phyloP scores from a whole-genome alignment of 177 flowering plant species.

The Vitis hybrid region DNA sequence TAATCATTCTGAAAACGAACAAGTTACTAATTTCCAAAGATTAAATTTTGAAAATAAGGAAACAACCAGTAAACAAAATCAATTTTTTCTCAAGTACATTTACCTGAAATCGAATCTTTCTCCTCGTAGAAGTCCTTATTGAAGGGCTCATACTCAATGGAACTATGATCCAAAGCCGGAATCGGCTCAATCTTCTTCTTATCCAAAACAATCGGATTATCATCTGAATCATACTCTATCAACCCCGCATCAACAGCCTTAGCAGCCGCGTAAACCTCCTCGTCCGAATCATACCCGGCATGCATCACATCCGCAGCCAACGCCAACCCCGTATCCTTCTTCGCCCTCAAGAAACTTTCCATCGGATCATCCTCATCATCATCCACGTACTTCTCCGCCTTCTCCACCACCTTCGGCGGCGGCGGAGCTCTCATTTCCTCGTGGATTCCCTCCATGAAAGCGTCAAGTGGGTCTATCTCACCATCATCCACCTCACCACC shows the following conservation, averaged over 20 bases:
- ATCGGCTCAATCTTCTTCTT: slow-evolving; percentile 94
- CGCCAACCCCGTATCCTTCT: slow-evolving; percentile 89
- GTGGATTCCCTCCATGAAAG: slow-evolving; percentile 93
- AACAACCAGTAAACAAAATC: neutral
- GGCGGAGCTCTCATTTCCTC: slow-evolving; percentile 81
- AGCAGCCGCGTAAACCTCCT: slow-evolving; percentile 98
- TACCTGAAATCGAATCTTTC: slow-evolving; percentile 78
- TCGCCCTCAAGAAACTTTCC: slow-evolving; percentile 86
- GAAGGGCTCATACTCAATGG: slow-evolving; percentile 79
- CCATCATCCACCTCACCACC: slow-evolving; percentile 35
- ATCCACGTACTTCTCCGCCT: slow-evolving; percentile 59
- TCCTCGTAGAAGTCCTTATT: slow-evolving; percentile 95
- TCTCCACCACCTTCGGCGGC: slow-evolving; percentile 54
- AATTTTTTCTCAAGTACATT: neutral
- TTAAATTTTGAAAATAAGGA: neutral
- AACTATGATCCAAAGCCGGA: slow-evolving; percentile 80
- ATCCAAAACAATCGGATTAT: slow-evolving; percentile 80
- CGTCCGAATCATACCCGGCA: slow-evolving; percentile 95
- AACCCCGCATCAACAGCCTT: slow-evolving; percentile 98
- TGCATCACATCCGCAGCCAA: slow-evolving; percentile 85
- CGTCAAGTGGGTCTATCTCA: slow-evolving; percentile 91
- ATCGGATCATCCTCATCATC: slow-evolving; percentile 93
- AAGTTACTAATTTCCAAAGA: neutral
- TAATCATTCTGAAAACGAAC: neutral
- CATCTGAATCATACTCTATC: slow-evolving; percentile 95